Conservation (phyloP, 495 filamentous ascomycete genomes). For the Talaromyces thailandensis region DNA sequence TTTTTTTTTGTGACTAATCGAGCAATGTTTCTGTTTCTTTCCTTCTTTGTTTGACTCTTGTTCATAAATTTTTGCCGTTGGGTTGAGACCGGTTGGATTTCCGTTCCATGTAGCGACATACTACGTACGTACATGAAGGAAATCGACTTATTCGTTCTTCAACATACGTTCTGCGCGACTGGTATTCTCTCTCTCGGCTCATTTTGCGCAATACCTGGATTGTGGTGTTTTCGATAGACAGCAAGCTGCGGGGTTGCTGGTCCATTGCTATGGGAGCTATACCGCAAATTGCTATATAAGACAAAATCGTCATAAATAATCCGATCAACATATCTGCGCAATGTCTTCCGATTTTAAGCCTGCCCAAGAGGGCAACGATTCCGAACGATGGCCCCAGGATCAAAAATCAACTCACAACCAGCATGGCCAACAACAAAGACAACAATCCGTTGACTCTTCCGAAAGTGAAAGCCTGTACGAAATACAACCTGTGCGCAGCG, state of each 20-base stretch:
- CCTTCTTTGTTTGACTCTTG: neutral
- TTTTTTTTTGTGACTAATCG: neutral
- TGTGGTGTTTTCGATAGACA: neutral
- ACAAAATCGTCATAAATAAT: neutral
- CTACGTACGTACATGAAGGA: neutral
- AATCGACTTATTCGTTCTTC: neutral
- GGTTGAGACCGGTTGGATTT: neutral
- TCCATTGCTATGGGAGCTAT: neutral
- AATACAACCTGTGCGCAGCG: conserved; percentile 4
- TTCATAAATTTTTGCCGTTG: neutral
- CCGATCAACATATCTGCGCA: neutral
- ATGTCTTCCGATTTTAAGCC: neutral
- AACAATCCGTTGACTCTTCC: neutral
- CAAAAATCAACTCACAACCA: neutral
- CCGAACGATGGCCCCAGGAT: neutral
- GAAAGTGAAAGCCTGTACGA: conserved; percentile 3
- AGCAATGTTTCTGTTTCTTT: neutral
- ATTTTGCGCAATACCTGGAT: neutral
- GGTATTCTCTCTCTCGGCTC: neutral
- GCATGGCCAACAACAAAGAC: neutral
- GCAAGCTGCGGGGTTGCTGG: neutral
- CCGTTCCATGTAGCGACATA: neutral
- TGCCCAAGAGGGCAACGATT: neutral
- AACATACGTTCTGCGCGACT: neutral
- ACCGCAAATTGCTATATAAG: neutral